Percentiles rank a stretch among this genome's conserved stretches.
These are phyloP conservation scores for Vitellaria paradoxa DNA, from an alignment of 179 eudicot species.

Conservation along the genomic window DNA sequence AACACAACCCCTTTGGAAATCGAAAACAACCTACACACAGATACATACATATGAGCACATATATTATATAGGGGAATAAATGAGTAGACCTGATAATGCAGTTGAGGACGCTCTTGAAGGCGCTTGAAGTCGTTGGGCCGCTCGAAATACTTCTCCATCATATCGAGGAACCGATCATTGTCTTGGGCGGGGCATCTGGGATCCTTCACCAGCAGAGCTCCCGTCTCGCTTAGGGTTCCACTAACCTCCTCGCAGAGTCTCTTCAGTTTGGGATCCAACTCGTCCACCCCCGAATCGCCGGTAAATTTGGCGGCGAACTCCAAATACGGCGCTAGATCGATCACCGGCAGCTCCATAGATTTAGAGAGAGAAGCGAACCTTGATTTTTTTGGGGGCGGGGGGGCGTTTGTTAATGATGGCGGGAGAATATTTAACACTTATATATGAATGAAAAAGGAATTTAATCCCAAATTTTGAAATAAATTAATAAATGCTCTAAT, in stretches of 20 bases:
- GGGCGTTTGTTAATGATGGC: neutral
- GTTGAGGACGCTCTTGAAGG: constrained; percentile 77
- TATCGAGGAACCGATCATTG: constrained; percentile 83
- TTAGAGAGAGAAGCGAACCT: neutral
- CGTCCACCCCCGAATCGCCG: constrained; percentile 1
- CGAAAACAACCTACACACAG: neutral
- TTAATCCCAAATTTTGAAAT: too few relatives aligned
- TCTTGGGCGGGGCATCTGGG: constrained; percentile 78
- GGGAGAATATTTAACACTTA: neutral
- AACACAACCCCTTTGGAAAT: neutral
- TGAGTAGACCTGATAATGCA: constrained; percentile 75
- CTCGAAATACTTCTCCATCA: constrained; percentile 89
- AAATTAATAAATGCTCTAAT: too few relatives aligned
- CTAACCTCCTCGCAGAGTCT: constrained; percentile 67
- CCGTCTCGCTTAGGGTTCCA: constrained; percentile 74
- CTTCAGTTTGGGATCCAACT: constrained; percentile 30
- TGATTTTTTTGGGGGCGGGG: too few relatives aligned
- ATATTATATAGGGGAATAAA: too few relatives aligned
- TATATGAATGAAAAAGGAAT: too few relatives aligned
- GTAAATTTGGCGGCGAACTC: constrained; percentile 9
- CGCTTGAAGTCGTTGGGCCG: constrained; percentile 62
- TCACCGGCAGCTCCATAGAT: constrained; percentile 73
- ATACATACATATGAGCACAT: neutral
- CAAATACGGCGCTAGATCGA: constrained; percentile 65
- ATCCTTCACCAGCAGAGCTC: constrained; percentile 80